Conservation (phyloP, 805 yeast species). For the Debaryomyces castellii region DNA sequence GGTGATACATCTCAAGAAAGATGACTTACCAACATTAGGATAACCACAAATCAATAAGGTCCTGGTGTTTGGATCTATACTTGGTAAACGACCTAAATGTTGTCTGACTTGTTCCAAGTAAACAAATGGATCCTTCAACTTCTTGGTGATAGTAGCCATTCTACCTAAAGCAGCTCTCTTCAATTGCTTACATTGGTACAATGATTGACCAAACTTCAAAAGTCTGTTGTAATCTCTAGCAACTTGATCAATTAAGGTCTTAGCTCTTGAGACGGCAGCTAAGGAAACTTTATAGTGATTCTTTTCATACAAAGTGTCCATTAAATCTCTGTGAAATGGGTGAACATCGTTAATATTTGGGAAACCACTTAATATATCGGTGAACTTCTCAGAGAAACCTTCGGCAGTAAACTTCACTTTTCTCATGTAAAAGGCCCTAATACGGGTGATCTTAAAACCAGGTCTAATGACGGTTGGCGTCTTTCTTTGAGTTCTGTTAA, state of each 20-base stretch:
- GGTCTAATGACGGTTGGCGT: constrained; percentile 99
- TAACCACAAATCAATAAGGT: constrained; percentile 96
- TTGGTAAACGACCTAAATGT: constrained; percentile 96
- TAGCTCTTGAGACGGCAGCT: constrained; percentile 93
- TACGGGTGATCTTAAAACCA: constrained; percentile 94
- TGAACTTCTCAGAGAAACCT: constrained; percentile 91
- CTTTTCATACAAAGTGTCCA: constrained; percentile 97
- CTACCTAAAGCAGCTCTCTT: constrained; percentile 99
- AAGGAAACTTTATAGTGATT: constrained; percentile 96
- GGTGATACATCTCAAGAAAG: constrained; percentile 88
- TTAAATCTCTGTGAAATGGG: constrained; percentile 96
- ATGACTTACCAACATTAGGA: constrained; percentile 98
- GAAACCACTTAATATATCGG: constrained; percentile 81
- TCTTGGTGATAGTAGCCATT: constrained; percentile 97
- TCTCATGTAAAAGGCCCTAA: constrained; percentile 96
- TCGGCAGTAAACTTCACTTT: constrained; percentile 95
- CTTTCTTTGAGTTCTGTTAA: constrained; percentile 96
- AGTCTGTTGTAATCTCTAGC: constrained; percentile 93
- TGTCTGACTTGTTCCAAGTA: constrained; percentile 98
- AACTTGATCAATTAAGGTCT: constrained; percentile 91
- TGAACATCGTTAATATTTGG: constrained; percentile 97
- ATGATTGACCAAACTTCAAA: constrained; percentile 94
- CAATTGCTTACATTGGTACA: constrained; percentile 97
- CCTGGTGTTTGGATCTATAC: constrained; percentile 98
- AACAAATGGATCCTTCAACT: constrained; percentile 87